A percentile compares a stretch with the other conserved stretches of the same genome.
phyloP scores from a whole-genome alignment of 306 rosid species.

The Lathyrus sativus region DNA sequence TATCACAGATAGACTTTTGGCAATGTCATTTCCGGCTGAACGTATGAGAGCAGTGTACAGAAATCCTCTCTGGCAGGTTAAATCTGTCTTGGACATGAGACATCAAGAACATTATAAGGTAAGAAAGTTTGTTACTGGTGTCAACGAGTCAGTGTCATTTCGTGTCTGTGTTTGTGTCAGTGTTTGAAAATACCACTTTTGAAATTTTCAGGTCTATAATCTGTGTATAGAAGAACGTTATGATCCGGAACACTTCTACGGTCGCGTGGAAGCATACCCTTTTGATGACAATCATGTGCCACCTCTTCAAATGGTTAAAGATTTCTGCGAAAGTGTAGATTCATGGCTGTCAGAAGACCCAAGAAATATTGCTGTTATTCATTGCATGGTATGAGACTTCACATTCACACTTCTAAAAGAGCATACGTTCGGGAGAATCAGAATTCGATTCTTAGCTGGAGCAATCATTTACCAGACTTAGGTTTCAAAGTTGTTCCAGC shows the following conservation, averaged over 20 bases:
- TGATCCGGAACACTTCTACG: conserved; percentile 75
- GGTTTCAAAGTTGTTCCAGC: too few relatives aligned
- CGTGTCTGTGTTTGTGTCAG: too few relatives aligned
- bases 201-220: conserved; percentile 71
- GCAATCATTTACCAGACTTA: too few relatives aligned
- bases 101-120: conserved; percentile 86
- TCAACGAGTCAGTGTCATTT: too few relatives aligned
- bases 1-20: conserved; percentile 76
- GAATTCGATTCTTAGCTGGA: too few relatives aligned
- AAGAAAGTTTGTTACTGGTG: conserved; percentile 18
- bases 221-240: conserved; percentile 87
- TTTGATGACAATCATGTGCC: conserved; percentile 96
- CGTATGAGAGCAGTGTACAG: conserved; percentile 90
- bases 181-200: background rate
- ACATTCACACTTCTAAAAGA: conserved; percentile 24
- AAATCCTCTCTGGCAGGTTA: conserved; percentile 98
- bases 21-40: conserved; percentile 95
- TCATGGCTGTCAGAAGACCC: conserved; percentile 76
- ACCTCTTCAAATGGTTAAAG: conserved; percentile 68
- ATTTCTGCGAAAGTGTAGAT: conserved; percentile 77
- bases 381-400: conserved; percentile 79
- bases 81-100: conserved; percentile 87
- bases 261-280: conserved; percentile 85
- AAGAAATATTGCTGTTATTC: conserved; percentile 76
- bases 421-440: too few relatives aligned